Conservation (phyloP, 805 yeast genomes). For the Clavispora asparagi region DNA sequence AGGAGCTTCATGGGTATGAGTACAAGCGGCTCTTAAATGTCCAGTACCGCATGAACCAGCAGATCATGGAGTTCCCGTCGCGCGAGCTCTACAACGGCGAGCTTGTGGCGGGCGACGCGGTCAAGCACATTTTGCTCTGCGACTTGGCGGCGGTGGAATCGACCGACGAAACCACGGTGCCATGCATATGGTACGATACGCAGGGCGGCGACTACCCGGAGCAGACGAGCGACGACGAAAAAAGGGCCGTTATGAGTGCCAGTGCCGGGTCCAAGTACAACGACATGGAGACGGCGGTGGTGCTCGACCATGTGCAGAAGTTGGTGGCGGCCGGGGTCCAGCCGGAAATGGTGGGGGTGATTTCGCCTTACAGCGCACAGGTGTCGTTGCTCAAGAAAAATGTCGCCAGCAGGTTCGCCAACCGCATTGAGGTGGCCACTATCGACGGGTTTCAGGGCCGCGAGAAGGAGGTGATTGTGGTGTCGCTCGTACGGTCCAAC, state of each 20-base stretch:
- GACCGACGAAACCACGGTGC: slow-evolving; percentile 51
- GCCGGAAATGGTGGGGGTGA: slow-evolving; percentile 66
- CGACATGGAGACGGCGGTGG: slow-evolving; percentile 68
- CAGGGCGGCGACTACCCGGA: slow-evolving; percentile 85
- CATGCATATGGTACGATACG: slow-evolving; percentile 83
- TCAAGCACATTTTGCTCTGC: slow-evolving; percentile 43
- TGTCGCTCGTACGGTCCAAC: slow-evolving; percentile 81
- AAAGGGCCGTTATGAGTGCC: slow-evolving; percentile 6
- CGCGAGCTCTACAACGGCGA: slow-evolving; percentile 55
- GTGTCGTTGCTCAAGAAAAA: slow-evolving; percentile 51
- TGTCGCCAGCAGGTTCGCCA: slow-evolving; percentile 17
- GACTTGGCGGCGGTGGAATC: slow-evolving; percentile 45
- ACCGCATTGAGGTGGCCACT: slow-evolving; percentile 70
- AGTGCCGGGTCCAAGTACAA: slow-evolving; percentile 59
- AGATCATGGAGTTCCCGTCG: slow-evolving; percentile 75
- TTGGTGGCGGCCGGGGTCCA: slow-evolving; percentile 50
- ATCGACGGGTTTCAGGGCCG: slow-evolving; percentile 97
- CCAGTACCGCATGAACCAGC: slow-evolving; percentile 83
- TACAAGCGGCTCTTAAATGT: slow-evolving; percentile 59
- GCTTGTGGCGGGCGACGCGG: slow-evolving; percentile 58
- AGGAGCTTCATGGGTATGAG: slow-evolving; percentile 33
- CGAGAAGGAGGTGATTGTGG: slow-evolving; percentile 81
- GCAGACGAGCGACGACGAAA: slow-evolving; percentile 30
- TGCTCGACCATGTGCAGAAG: slow-evolving; percentile 47
- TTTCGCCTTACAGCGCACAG: slow-evolving; percentile 89